Evolutionary conservation across 1,284 basidiomycete species (phyloP), one percentile per base, ranked within the genome.

Genomic region (Irpex rosettiformis): DNA sequence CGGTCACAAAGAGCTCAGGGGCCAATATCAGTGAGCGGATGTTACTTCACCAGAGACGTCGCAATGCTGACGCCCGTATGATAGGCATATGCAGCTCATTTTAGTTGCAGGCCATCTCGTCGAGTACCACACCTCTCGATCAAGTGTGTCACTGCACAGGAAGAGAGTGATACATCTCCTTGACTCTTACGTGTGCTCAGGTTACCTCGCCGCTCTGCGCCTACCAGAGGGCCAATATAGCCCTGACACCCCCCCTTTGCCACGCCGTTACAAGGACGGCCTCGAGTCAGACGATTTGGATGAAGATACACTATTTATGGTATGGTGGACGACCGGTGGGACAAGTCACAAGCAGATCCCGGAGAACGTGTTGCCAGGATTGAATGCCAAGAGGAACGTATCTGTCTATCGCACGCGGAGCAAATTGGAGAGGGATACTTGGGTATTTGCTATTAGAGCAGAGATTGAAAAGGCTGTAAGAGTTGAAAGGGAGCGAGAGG

Each of bases 381-480:
- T 93, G 49, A 81, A 81, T 10, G 77, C 80, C 51, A 87, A 87
- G 68, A 77, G 84, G 61, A 88, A 87, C 67, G 66, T 85, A 59
- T 69, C 83, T 21, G 80, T 93, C 3, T 88, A 91, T 66, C 82
- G 86, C 58, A 87, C 90, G 52, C 77, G 93, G 68, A 92, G 85
- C 70, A 85, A 83, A 69, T 73, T 94, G 48, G 93, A 95, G 71
- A 77, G 93, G 27, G 93, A 95, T 70, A 79, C 88, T 24, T 95
- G 93, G 93, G 92, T 91, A 67, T 93, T 89, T 84, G 90, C 89
- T 16, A 73, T 95, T 64, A 89, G 88, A 63, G 81, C 80, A 56
- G 92, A 94, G 75, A 91, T 94, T 58, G 93, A 95, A 72, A 88
- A 84, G 71, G 71, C 89, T 6, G 80, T 81, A 55, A 75, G 87